Percentiles rank a stretch among this genome's conserved stretches.
These are phyloP conservation scores for Sphaerostilbella broomeana DNA, from an alignment of 2,329 filamentous ascomycete genomes.

Conservation along the genomic window DNA sequence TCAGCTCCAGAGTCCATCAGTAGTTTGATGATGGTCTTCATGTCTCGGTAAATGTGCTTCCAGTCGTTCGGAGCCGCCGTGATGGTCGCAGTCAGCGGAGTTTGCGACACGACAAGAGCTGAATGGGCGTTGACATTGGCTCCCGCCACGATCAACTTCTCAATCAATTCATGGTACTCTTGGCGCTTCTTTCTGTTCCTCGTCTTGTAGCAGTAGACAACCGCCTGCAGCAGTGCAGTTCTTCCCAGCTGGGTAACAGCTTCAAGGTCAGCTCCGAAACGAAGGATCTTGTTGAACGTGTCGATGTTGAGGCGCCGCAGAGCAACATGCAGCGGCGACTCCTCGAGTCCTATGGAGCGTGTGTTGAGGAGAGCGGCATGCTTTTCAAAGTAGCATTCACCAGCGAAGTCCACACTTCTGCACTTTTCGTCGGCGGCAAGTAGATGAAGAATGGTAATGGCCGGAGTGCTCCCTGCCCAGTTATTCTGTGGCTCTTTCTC, in stretches of 20 bases:
- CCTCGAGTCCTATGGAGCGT: neutral
- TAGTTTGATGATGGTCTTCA: neutral
- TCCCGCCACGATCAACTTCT: neutral
- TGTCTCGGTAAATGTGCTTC: neutral
- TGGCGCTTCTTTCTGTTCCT: neutral
- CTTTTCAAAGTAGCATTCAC: neutral
- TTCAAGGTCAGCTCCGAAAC: constrained; percentile 6
- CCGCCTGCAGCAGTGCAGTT: constrained; percentile 6
- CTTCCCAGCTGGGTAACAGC: neutral
- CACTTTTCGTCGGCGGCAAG: neutral
- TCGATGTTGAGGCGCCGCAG: neutral
- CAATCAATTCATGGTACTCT: neutral
- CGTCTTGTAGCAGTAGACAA: neutral
- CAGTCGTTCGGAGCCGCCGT: neutral
- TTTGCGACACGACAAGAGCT: neutral
- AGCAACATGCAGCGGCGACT: constrained; percentile 1
- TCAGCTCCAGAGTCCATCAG: neutral
- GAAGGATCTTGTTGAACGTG: neutral
- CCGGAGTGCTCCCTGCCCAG: neutral
- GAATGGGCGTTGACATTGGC: neutral
- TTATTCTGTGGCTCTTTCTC: neutral
- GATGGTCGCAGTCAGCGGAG: constrained; percentile 1
- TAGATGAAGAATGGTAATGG: constrained; percentile 9
- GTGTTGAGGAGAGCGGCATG: neutral
- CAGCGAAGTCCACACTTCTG: neutral